Base-by-base conservation (phyloP, 2,329 filamentous ascomycete genomes). In the Diaporthe nobilis region DNA sequence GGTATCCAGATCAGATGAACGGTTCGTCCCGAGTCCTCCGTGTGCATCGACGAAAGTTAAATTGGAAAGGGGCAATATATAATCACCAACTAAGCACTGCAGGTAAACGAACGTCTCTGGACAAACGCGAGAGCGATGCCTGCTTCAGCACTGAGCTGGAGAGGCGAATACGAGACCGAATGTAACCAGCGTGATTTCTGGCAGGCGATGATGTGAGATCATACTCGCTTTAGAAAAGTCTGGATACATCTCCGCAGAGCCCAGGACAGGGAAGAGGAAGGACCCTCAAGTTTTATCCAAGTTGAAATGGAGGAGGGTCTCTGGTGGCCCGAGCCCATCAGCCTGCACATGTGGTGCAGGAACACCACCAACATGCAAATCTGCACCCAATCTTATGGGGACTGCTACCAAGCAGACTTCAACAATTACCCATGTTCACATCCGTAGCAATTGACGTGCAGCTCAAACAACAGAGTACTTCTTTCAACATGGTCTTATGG, bases 121-220 rank as follows among this genome's bases (percentile, higher is more conserved):
- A 15, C 17, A 39, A 17, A 53, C 7, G 63, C 47, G 47, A 28
- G 63, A 68, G 34, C 44, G 61, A 65, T 17, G 15, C 12, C 42
- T 2, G 12, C 61, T 15, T 49, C n/a, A 47, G 42, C 2, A 31
- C 17, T 4, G 39, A 8, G 6, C 42, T 20, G n/a, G n/a, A 65
- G 25, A 65, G 39, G 17, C 60, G 39, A 65, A 65, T 65, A 47
- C 60, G 61, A 65, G 63, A 68, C 47, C 63, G 63, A 68, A 53
- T 68, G 63, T 20, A 68, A 53, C 63, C 13, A 25, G 31, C 37
- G 25, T 1, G 13, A 2, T 12, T 20, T 68, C 2, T 39, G 4
- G 22, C 2, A 39, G n/a, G 22, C 12, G 13, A 28, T 10, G 31
- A 31, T 53, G 31, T 17, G 20, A 15, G 28, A 22, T 22, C 47